Evolutionary conservation across 1,284 basidiomycete genomes (phyloP).

Genomic region (Vanrija sp.): DNA sequence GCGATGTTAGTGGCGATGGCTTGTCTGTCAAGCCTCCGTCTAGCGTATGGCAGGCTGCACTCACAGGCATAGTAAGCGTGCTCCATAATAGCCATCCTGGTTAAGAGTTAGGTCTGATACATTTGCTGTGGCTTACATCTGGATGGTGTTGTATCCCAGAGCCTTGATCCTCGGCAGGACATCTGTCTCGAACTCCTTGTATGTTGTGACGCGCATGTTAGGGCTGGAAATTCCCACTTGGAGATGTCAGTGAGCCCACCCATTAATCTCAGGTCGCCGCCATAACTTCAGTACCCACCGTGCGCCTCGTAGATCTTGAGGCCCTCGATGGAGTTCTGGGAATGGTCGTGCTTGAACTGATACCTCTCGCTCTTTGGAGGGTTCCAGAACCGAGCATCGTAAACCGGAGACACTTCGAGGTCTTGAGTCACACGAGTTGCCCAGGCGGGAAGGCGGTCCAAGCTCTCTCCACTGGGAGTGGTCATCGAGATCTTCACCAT

Average conservation of each 20-base stretch:
- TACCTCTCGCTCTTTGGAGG: constrained; percentile 70
- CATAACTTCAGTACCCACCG: constrained; percentile 24
- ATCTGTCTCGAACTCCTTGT: constrained; percentile 88
- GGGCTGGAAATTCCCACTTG: constrained; percentile 88
- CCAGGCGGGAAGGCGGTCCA: constrained; percentile 92
- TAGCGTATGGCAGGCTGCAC: constrained; percentile 35
- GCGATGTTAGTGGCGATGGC: constrained; percentile 5
- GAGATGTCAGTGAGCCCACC: background rate
- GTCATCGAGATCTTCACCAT: constrained; percentile 95
- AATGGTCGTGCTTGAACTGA: constrained; percentile 67
- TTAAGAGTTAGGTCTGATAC: constrained; percentile 7
- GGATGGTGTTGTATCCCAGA: constrained; percentile 93
- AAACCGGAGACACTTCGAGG: constrained; percentile 79
- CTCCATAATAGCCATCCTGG: constrained; percentile 91
- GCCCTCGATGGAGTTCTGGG: constrained; percentile 50
- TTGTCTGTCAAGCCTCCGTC: too few relatives aligned
- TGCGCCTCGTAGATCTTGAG: constrained; percentile 95
- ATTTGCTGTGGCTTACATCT: constrained; percentile 54
- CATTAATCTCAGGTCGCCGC: background rate
- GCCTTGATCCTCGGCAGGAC: constrained; percentile 81
- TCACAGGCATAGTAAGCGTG: constrained; percentile 96
- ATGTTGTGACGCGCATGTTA: constrained; percentile 82
- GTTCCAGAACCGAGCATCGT: constrained; percentile 99
- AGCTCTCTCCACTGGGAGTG: constrained; percentile 66
- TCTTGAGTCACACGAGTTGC: constrained; percentile 94